Base-by-base conservation (phyloP, 306 rosid species). In the Cucurbita ficifolia region DNA sequence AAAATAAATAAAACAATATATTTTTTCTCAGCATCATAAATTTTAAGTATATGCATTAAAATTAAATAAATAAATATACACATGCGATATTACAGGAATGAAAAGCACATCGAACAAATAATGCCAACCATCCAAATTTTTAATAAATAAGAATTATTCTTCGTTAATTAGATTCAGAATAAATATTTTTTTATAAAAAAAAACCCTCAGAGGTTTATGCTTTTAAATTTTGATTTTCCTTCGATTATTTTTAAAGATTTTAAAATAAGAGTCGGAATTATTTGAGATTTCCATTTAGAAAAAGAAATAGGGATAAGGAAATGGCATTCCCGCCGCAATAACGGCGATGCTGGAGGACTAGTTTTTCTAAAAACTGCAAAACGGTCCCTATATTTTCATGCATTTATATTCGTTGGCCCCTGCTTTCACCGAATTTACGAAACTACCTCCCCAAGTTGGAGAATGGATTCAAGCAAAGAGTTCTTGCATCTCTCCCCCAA, bases 291-390 rank as follows among this genome's bases (percentile, higher is more conserved):
- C 2, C 33, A 49, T 49, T 48, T 12, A 22, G 48, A 46, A 56
- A 16, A 53, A 52, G 33, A 17, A 51, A 51, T 51, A 51, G 55
- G 21, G 67, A 73, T 40, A 60, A 52, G 13, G 29, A 1, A 73
- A 33, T 64, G 74, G 51, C 86, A 84, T 83, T 79, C 74, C 79
- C 86, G 94, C 98, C 94, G 90, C 86, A 83, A 86, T 81, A 82
- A 78, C 89, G 94, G 96, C 86, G 84, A 87, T 73, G 82, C 52
- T 67, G 51, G 46, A 56, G 76, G 70, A 61, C 43, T n/a, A 11
- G 42, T 81, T 59, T 64, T 50, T 13, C 63, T 4, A 7, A 49
- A 43, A 75, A 35, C 72, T 65, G 56, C 57, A 69, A 76, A 79
- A 84, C 76, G 51, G 42, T 57, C 62, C 76, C 71, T 67, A 68